These are phyloP conservation scores for Acidiella bohemica DNA, from an alignment of 495 filamentous ascomycete species.

Conservation along the genomic window DNA sequence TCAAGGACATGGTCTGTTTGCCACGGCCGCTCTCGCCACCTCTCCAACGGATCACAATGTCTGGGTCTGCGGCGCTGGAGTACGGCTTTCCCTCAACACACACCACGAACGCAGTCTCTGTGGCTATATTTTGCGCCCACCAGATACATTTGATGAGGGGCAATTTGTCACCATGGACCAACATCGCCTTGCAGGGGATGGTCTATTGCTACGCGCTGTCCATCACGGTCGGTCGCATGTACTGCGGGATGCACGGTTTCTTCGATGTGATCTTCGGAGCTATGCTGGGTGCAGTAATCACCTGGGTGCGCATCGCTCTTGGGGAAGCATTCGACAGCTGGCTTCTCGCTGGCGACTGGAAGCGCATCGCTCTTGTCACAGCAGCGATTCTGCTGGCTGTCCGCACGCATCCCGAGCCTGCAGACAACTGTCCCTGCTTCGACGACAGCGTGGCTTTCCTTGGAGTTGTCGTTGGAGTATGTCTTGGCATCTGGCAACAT, in stretches of 20 bases:
- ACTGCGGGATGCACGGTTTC: constrained; percentile 98
- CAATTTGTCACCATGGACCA: constrained; percentile 34
- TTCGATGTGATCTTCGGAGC: constrained; percentile 74
- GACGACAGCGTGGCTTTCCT: constrained; percentile 93
- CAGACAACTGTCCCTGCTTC: constrained; percentile 93
- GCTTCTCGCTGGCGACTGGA: constrained; percentile 43
- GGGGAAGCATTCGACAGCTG: constrained; percentile 53
- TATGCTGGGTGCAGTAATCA: constrained; percentile 52
- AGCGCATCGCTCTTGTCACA: constrained; percentile 45
- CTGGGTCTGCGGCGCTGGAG: constrained; percentile 81
- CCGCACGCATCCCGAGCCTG: constrained; percentile 86
- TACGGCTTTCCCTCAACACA: constrained; percentile 97
- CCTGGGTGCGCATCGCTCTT: constrained; percentile 58
- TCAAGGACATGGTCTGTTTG: constrained; percentile 92
- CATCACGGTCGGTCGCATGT: constrained; percentile 78
- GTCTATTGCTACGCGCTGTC: constrained; percentile 72
- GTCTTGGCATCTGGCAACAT: constrained; percentile 71
- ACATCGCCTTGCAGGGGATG: background rate
- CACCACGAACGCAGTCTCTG: constrained; percentile 91
- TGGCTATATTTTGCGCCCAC: constrained; percentile 69
- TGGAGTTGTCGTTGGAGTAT: constrained; percentile 70
- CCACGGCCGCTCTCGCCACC: constrained; percentile 88
- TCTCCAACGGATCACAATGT: constrained; percentile 90
- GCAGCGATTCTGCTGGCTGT: constrained; percentile 60
- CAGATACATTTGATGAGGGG: constrained; percentile 50